Evolutionary conservation across 2,329 filamentous ascomycete genomes (phyloP), one percentile per base, ranked within the genome.

Genomic region (Aspergillus brunneoviolaceus): DNA sequence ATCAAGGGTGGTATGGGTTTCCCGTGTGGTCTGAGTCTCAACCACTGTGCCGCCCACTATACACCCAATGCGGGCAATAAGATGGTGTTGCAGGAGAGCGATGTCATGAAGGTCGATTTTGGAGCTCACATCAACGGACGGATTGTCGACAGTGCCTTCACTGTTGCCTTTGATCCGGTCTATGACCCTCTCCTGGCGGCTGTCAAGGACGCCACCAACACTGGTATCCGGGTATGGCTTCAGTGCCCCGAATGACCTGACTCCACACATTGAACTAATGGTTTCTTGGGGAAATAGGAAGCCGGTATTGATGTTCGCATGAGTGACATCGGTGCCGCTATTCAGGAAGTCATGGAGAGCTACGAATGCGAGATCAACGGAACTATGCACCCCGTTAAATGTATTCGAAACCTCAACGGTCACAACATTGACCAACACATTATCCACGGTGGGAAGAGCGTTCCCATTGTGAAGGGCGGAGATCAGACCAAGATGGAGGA

Each of bases 401-500:
- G 88, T 65, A 94, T 96, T 72, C 88, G 90, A 65, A 95, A 95
- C 79, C 82, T 96, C 62, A 94, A 90, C 71, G 92, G 92, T 10
- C 93, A 97, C 80, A 94, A 90, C 67, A 97, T 97, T 71, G 83
- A 91, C 59, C 92, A 87, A 63, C 95, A 93, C 81, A 88, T 87
- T 74, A 97, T 97, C 69, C 93, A 97, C 79, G 92, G 93, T 60
- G 90, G 76, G 56, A 97, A 97, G 83, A 92, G 90, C 66, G 91
- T 97, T 55, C 94, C 93, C 0, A 96, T 97, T 70, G 92, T 97
- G 65, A 96, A 96, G 81, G 89, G 87, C 63, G 85, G 86, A 63
- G 91, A 96, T 71, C 87, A 89, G 74, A 96, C 92, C 55, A 96
- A 96, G 84, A 98, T 98, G 94, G 93, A 97, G 79, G 94, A 97